These are phyloP conservation scores for Penicillium sp. DNA, from an alignment of 2,329 filamentous ascomycete species.

Conservation along the genomic window DNA sequence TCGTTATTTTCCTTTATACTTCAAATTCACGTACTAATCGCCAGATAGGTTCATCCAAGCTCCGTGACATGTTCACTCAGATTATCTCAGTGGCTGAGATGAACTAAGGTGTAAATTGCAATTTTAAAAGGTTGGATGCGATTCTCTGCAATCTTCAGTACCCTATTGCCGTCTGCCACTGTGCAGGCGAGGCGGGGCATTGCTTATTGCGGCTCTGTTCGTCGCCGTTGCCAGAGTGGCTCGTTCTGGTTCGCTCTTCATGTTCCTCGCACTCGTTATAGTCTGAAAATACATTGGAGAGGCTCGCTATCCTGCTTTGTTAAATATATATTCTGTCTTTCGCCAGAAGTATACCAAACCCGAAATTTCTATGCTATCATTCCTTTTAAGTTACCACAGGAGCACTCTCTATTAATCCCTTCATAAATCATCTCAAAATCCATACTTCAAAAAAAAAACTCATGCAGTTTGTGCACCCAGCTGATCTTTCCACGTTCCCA, in stretches of 20 bases:
- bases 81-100: conserved; percentile 26
- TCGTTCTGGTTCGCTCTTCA: conserved; percentile 16
- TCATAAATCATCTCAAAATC: not conserved
- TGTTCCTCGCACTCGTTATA: conserved; percentile 18
- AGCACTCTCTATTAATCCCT: not conserved
- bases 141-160: conserved; percentile 22
- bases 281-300: conserved; percentile 12
- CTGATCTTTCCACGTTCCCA: conserved; percentile 44
- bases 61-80: conserved; percentile 37
- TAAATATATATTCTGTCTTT: not conserved
- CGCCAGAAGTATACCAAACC: not conserved
- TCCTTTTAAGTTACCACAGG: not conserved
- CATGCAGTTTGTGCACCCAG: conserved; percentile 10
- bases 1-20: conserved; percentile 2
- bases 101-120: conserved; percentile 30
- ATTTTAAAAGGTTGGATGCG: conserved; percentile 30
- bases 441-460: not conserved
- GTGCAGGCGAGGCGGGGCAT: conserved; percentile 11
- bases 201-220: conserved; percentile 13
- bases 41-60: conserved; percentile 45
- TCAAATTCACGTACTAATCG: not conserved
- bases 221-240: conserved; percentile 14
- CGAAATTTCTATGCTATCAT: not conserved
- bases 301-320: conserved; percentile 5
- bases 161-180: conserved; percentile 13